These are phyloP conservation scores for Neopestalotiopsis sp. DNA, from an alignment of 2,329 filamentous ascomycete species.

Conservation along the genomic window DNA sequence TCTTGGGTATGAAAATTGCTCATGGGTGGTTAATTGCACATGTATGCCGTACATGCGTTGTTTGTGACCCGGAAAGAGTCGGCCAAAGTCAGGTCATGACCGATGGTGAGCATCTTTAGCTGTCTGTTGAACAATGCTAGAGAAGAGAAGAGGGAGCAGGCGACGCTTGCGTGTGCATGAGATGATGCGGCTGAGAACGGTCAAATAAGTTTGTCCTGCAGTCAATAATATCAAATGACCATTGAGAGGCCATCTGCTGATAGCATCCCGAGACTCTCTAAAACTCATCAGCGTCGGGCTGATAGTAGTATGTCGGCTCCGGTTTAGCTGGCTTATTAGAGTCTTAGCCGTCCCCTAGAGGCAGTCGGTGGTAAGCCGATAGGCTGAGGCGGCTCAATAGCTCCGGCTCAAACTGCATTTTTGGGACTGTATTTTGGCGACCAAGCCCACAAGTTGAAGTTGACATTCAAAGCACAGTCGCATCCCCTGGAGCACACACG, in stretches of 20 bases:
- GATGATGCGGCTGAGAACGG: neutral
- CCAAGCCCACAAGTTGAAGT: neutral
- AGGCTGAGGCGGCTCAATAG: conserved; percentile 14
- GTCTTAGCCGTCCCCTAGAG: neutral
- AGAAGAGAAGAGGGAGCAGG: neutral
- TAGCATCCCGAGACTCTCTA: neutral
- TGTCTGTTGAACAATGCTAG: too few relatives aligned
- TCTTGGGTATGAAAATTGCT: neutral
- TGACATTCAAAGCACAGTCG: neutral
- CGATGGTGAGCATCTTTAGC: too few relatives aligned
- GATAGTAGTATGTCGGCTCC: neutral
- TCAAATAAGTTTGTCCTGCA: neutral
- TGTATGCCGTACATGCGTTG: too few relatives aligned
- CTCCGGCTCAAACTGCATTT: conserved; percentile 14
- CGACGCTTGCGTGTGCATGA: neutral
- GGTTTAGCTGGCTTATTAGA: neutral
- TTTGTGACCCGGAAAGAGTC: too few relatives aligned
- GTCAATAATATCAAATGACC: neutral
- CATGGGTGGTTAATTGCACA: too few relatives aligned
- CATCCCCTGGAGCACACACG: neutral
- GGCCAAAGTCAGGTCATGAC: too few relatives aligned
- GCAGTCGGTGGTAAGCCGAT: conserved; percentile 16
- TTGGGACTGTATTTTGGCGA: neutral
- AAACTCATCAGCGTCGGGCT: neutral
- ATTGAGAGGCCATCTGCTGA: neutral